These are phyloP conservation scores for Asterophora lycoperdoides DNA, from an alignment of 768 basidiomycete species.

Conservation along the genomic window DNA sequence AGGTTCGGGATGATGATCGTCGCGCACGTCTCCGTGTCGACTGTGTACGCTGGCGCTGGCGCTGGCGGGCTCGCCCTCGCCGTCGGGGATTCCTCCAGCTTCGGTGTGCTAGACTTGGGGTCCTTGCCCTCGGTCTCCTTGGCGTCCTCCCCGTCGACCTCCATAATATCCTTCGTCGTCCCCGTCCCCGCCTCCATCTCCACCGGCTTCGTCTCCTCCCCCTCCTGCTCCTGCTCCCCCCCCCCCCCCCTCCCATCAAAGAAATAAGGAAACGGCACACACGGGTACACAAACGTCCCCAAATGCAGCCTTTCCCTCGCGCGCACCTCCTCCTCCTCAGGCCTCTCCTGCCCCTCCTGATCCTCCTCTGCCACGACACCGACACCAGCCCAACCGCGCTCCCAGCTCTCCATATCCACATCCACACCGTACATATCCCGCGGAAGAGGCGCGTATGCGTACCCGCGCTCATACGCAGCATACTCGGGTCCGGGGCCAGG, in stretches of 20 bases:
- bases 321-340: slow-evolving; percentile 20
- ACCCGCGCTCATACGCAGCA: too few species aligned
- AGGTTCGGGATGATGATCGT: slow-evolving; percentile 58
- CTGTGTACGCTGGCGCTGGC: slow-evolving; percentile 16
- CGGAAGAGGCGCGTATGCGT: too few species aligned
- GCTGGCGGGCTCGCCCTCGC: too few species aligned
- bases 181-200: slow-evolving; percentile 13
- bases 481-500: too few species aligned
- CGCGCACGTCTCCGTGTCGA: slow-evolving; percentile 43
- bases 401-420: too few species aligned
- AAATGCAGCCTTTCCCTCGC: slow-evolving; percentile 36
- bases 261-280: slow-evolving; percentile 1
- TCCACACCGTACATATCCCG: too few species aligned
- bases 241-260: slow-evolving; percentile 20
- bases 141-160: slow-evolving; percentile 25
- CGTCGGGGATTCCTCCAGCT: too few species aligned
- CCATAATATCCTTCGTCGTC: neutral
- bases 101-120: neutral
- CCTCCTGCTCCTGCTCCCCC: slow-evolving; percentile 21
- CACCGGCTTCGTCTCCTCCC: slow-evolving; percentile 25
- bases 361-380: too few species aligned
- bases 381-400: too few species aligned
- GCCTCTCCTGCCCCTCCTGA: slow-evolving; percentile 1
- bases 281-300: slow-evolving; percentile 53
- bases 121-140: slow-evolving; percentile 14